Evolutionary conservation across 148 eudicot genomes (phyloP).

Genomic region (Tetragonia tetragonoides): DNA sequence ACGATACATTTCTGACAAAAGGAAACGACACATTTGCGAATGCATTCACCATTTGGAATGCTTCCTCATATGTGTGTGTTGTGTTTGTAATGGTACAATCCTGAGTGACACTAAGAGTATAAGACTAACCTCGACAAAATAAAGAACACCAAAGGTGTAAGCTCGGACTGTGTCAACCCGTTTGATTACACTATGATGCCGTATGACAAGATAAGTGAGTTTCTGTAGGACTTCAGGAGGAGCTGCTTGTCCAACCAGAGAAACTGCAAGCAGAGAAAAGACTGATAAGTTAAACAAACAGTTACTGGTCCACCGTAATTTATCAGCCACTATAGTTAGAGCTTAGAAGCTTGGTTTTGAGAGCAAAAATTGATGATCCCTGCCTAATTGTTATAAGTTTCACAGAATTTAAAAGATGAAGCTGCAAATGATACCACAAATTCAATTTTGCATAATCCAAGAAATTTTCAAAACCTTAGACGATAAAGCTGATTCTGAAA

Average conservation of each 20-base stretch:
- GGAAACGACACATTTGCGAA: too few species aligned
- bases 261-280: conserved; percentile 32
- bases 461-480: too few species aligned
- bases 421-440: not conserved
- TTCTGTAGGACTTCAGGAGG: conserved; percentile 76
- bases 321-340: too few species aligned
- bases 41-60: too few species aligned
- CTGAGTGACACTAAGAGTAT: too few species aligned
- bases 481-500: not conserved
- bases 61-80: too few species aligned
- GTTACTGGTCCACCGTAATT: not conserved
- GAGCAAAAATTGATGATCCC: not conserved
- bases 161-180: conserved; percentile 80
- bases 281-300: not conserved
- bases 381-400: too few species aligned
- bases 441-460: not conserved
- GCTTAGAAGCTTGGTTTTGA: not conserved
- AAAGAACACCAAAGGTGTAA: conserved; percentile 74
- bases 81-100: too few species aligned
- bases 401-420: too few species aligned
- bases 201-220: conserved; percentile 61
- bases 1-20: too few species aligned
- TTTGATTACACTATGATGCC: conserved; percentile 51
- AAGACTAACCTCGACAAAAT: conserved; percentile 68
- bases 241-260: conserved; percentile 71